phyloP scores from a whole-genome alignment of 176 grass and related monocot species.

The Chrysopogon serrulatus region DNA sequence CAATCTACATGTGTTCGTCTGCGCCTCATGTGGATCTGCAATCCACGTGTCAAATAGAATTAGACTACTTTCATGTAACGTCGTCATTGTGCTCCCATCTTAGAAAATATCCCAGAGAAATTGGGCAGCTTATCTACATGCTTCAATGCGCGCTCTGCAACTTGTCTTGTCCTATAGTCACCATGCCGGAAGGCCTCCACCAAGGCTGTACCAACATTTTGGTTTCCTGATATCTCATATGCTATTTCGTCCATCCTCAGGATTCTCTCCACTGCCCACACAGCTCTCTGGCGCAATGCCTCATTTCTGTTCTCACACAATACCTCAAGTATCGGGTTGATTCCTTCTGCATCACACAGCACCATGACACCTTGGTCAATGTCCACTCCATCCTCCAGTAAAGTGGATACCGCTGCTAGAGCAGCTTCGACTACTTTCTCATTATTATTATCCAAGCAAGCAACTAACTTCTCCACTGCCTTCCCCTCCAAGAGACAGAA shows the following conservation, averaged over 20 bases:
- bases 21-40: conserved; percentile 3
- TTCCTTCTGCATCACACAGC: conserved; percentile 70
- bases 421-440: conserved; percentile 85
- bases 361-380: conserved; percentile 80
- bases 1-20: background rate
- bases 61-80: conserved; percentile 17
- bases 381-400: conserved; percentile 88
- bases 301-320: conserved; percentile 68
- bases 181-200: conserved; percentile 95
- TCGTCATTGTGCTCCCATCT: conserved; percentile 55
- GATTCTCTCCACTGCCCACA: conserved; percentile 97
- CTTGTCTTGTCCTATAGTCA: conserved; percentile 83
- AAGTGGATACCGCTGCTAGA: conserved; percentile 72
- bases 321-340: conserved; percentile 69
- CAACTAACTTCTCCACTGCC: conserved; percentile 86
- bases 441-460: conserved; percentile 84
- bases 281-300: conserved; percentile 52
- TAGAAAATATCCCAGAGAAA: conserved; percentile 93
- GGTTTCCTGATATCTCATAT: conserved; percentile 80
- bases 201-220: conserved; percentile 82
- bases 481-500: conserved; percentile 94
- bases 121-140: conserved; percentile 98
- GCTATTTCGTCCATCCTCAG: conserved; percentile 75
- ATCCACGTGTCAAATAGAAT: conserved; percentile 29
- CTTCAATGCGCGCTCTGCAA: conserved; percentile 86